phyloP scores from a whole-genome alignment of 768 basidiomycete genomes.

The Naganishia onofrii region DNA sequence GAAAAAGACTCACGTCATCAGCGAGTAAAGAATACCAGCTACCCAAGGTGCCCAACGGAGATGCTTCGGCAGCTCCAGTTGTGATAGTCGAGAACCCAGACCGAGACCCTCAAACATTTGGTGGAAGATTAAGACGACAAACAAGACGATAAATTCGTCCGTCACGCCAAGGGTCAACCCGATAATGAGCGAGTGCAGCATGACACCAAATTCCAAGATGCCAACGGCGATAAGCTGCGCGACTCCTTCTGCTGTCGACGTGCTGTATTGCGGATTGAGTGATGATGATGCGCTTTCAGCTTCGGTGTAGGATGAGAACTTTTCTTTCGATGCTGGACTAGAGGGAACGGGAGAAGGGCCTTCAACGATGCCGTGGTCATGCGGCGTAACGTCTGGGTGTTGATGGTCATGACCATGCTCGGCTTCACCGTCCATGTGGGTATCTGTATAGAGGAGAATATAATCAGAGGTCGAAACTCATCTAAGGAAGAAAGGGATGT shows the following conservation, averaged over 20 bases:
- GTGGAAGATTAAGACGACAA: conserved; percentile 85
- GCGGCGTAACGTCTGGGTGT: conserved; percentile 41
- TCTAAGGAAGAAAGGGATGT: conserved; percentile 28
- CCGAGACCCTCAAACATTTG: conserved; percentile 91
- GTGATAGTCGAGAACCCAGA: conserved; percentile 82
- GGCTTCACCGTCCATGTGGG: conserved; percentile 32
- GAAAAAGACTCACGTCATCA: conserved; percentile 41
- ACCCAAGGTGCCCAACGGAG: conserved; percentile 43
- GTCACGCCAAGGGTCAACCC: conserved; percentile 92
- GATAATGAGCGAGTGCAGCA: conserved; percentile 80
- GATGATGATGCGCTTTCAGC: conserved; percentile 9
- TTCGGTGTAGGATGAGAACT: background rate
- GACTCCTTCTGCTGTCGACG: conserved; percentile 39
- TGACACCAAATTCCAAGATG: conserved; percentile 90
- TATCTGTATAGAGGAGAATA: background rate
- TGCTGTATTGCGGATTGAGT: conserved; percentile 17
- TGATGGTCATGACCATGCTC: conserved; percentile 38
- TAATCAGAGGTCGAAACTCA: background rate
- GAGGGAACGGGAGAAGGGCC: conserved; percentile 65
- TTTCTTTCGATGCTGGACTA: background rate
- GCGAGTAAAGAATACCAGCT: conserved; percentile 43
- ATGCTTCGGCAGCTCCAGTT: conserved; percentile 56
- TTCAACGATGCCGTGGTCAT: conserved; percentile 62
- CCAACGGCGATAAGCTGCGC: conserved; percentile 82
- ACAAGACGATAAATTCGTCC: conserved; percentile 73